Conservation (phyloP, 2,329 filamentous ascomycete genomes). For the Balansia obtecta region DNA sequence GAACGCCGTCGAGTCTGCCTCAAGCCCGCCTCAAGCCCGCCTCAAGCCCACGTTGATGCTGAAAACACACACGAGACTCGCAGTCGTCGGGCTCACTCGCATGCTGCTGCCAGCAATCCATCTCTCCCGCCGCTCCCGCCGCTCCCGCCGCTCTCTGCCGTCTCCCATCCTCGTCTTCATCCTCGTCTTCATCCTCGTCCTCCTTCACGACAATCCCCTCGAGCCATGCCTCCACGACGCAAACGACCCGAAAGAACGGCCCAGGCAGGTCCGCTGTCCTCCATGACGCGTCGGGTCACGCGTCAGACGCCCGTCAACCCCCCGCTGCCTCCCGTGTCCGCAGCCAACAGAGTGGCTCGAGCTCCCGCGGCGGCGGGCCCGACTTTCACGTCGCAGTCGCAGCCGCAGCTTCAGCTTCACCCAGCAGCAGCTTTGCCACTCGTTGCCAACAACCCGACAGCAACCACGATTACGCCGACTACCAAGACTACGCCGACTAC, state of each 20-base stretch:
- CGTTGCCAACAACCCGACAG: conserved; percentile 3
- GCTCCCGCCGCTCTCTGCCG: too few relatives aligned
- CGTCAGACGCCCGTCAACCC: conserved; percentile 25
- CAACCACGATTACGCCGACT: not conserved
- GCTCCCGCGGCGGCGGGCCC: conserved; percentile 3
- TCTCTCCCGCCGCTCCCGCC: too few relatives aligned
- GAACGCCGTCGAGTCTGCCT: too few relatives aligned
- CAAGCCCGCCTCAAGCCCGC: too few relatives aligned
- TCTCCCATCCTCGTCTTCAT: too few relatives aligned
- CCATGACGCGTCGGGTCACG: conserved; percentile 25
- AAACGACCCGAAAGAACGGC: conserved; percentile 20
- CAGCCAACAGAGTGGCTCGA: conserved; percentile 4
- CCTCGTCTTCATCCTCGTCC: too few relatives aligned
- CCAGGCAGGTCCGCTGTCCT: conserved; percentile 10
- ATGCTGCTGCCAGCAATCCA: too few relatives aligned
- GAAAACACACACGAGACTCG: too few relatives aligned
- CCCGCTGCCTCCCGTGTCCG: conserved; percentile 13
- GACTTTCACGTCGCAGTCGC: not conserved
- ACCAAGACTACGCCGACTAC: not conserved
- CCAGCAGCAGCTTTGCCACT: conserved; percentile 1
- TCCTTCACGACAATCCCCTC: not conserved
- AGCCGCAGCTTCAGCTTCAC: not conserved
- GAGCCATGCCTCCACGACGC: conserved; percentile 25
- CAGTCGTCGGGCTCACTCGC: too few relatives aligned
- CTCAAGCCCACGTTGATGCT: too few relatives aligned